phyloP scores from a whole-genome alignment of 2,329 filamentous ascomycete species.

The Calonectria pseudoreteaudii region DNA sequence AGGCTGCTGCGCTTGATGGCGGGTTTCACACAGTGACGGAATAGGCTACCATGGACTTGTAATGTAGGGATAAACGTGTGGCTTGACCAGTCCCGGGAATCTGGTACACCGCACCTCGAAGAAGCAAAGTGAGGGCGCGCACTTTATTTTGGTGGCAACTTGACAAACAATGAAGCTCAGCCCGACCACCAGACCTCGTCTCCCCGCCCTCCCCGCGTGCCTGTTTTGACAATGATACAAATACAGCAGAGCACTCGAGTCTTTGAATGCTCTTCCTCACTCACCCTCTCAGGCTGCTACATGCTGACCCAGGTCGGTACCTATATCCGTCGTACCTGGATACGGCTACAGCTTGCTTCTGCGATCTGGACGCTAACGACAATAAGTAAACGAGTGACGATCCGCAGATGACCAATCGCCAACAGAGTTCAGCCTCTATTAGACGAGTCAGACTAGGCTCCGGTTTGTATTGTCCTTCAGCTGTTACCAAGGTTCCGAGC shows the following conservation, averaged over 20 bases:
- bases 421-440: slow-evolving; percentile 1
- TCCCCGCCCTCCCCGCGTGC: neutral
- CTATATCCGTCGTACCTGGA: neutral
- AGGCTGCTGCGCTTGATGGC: neutral
- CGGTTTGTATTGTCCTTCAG: neutral
- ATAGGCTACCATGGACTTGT: neutral
- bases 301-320: neutral
- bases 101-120: neutral
- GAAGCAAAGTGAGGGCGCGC: neutral
- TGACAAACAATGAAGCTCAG: neutral
- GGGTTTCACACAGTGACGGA: slow-evolving; percentile 5
- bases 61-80: slow-evolving; percentile 2
- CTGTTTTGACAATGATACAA: neutral
- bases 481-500: neutral
- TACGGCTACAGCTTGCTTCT: neutral
- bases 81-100: neutral
- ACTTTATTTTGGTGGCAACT: slow-evolving; percentile 14
- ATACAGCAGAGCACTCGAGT: neutral
- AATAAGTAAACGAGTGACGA: neutral
- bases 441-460: neutral
- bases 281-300: neutral
- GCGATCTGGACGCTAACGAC: neutral
- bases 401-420: neutral
- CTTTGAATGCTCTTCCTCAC: neutral
- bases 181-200: neutral